Percentiles rank a stretch among this genome's conserved stretches.
Conservation (phyloP, 169 alveolate species). For the Eimeria sp. region DNA sequence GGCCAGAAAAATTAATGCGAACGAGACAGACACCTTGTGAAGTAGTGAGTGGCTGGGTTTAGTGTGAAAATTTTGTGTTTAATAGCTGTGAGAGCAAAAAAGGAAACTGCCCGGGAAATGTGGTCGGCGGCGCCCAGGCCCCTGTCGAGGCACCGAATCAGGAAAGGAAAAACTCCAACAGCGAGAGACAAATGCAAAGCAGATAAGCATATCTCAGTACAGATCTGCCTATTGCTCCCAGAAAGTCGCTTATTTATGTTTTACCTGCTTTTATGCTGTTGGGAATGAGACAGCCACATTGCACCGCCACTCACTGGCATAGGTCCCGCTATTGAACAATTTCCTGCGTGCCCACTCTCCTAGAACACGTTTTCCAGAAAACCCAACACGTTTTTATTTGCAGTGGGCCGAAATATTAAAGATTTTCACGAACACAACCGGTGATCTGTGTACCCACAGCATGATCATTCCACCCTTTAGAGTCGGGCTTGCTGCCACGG, state of each 20-base stretch:
- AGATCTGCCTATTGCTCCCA: neutral
- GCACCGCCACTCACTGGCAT: neutral
- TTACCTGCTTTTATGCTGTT: neutral
- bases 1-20: neutral
- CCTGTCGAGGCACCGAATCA: neutral
- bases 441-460: neutral
- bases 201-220: neutral
- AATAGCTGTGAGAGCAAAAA: neutral
- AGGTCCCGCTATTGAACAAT: neutral
- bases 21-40: neutral
- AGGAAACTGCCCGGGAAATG: neutral
- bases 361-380: neutral
- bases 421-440: neutral
- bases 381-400: neutral
- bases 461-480: neutral
- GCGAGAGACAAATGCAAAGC: neutral
- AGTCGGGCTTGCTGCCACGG: neutral
- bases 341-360: neutral
- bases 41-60: neutral
- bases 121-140: constrained; percentile 22
- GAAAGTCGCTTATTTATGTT: neutral
- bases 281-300: neutral
- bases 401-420: neutral
- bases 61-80: neutral
- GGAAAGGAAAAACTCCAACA: neutral